These are phyloP conservation scores for Geosmithia morbida DNA, from an alignment of 2,329 filamentous ascomycete genomes.

Conservation along the genomic window DNA sequence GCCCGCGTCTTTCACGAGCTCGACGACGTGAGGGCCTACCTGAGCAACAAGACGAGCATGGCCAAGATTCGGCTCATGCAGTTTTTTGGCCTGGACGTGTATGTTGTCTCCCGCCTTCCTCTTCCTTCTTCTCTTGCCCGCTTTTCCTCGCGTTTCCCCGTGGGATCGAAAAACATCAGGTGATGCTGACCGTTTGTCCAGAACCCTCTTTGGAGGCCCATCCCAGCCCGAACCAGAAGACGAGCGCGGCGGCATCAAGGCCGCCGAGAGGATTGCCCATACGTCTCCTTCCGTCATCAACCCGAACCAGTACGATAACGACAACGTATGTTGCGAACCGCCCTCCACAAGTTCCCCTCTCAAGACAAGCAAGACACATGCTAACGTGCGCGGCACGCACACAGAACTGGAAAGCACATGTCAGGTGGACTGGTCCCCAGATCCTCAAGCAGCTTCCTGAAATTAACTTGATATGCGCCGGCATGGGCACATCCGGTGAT, in stretches of 20 bases:
- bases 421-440: conserved; percentile 45
- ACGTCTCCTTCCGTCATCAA: conserved; percentile 23
- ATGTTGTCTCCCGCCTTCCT: not conserved
- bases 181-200: conserved; percentile 6
- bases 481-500: conserved; percentile 40
- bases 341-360: conserved; percentile 13
- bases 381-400: conserved; percentile 43
- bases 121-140: too few species aligned
- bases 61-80: conserved; percentile 7
- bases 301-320: conserved; percentile 8
- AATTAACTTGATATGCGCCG: conserved; percentile 39
- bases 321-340: conserved; percentile 10
- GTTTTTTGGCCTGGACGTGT: conserved; percentile 8
- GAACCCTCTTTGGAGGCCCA: conserved; percentile 42
- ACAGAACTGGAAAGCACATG: conserved; percentile 39
- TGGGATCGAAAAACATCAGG: too few species aligned
- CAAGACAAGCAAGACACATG: conserved; percentile 6
- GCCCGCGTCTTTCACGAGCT: conserved; percentile 11
- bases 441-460: conserved; percentile 40
- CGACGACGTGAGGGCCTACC: conserved; percentile 19
- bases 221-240: conserved; percentile 41
- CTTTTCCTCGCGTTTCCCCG: not conserved
- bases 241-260: conserved; percentile 35
- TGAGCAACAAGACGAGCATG: conserved; percentile 25
- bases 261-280: conserved; percentile 24